Conservation (phyloP, 2,329 filamentous ascomycete species). For the Penicillium hesseltinei region DNA sequence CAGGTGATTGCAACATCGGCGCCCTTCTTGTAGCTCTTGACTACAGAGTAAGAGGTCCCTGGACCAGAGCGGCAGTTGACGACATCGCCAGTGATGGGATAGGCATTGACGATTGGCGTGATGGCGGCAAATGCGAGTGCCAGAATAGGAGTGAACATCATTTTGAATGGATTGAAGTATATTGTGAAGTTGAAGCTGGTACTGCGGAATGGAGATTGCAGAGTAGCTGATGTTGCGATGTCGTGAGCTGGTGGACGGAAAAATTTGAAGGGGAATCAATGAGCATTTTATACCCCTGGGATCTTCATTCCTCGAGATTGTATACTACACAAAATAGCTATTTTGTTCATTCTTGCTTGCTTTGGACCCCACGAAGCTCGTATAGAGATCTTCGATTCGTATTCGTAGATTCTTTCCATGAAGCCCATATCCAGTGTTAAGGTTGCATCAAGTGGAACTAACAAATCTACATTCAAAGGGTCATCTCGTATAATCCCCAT, state of each 20-base stretch:
- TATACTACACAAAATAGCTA: not conserved
- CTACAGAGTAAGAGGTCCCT: slow-evolving; percentile 16
- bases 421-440: not conserved
- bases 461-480: not conserved
- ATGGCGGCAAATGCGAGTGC: slow-evolving; percentile 8
- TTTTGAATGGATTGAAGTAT: not conserved
- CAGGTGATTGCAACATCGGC: slow-evolving; percentile 14
- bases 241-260: not conserved
- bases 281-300: not conserved
- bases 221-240: not conserved
- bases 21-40: slow-evolving; percentile 16
- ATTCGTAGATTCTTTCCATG: not conserved
- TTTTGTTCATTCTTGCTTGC: not conserved
- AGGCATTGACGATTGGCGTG: slow-evolving; percentile 9
- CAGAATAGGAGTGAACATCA: slow-evolving; percentile 7
- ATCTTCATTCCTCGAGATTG: not conserved
- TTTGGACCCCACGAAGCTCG: slow-evolving; percentile 4
- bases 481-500: not conserved
- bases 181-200: not conserved
- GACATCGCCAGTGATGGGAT: slow-evolving; percentile 13
- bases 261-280: not conserved
- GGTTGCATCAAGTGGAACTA: not conserved
- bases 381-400: slow-evolving; percentile 1
- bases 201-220: not conserved
- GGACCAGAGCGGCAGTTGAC: slow-evolving; percentile 22